Conservation (phyloP, 495 filamentous ascomycete genomes). For the Amphirosellinia nigrospora region DNA sequence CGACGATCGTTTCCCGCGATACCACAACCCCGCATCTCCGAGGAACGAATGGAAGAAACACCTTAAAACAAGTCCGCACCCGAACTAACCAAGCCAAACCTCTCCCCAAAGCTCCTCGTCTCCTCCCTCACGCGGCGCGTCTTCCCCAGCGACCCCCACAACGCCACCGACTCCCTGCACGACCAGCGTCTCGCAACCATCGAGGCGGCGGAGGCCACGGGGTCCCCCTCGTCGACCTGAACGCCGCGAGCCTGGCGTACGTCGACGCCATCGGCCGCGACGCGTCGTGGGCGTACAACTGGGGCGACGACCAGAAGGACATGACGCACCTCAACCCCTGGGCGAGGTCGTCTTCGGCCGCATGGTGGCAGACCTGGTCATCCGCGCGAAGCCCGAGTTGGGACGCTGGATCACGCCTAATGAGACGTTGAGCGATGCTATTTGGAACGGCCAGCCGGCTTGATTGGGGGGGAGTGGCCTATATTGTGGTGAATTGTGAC, state of each 20-base stretch:
- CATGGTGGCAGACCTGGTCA: slow-evolving; percentile 51
- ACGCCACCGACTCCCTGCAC: slow-evolving; percentile 49
- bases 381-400: slow-evolving; percentile 32
- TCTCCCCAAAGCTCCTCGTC: slow-evolving; percentile 33
- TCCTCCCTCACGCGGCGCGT: slow-evolving; percentile 54
- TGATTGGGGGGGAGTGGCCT: not conserved
- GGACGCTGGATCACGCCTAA: slow-evolving; percentile 39
- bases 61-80: not conserved
- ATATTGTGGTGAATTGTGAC: not conserved
- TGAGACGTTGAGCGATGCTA: slow-evolving; percentile 37
- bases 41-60: too few species aligned
- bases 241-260: slow-evolving; percentile 49
- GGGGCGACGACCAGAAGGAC: slow-evolving; percentile 41
- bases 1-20: not conserved
- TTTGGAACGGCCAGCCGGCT: slow-evolving; percentile 42
- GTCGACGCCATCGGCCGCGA: slow-evolving; percentile 52
- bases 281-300: slow-evolving; percentile 51
- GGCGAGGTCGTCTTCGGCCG: slow-evolving; percentile 54
- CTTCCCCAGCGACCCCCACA: slow-evolving; percentile 43
- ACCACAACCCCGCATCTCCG: not conserved
- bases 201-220: slow-evolving; percentile 41
- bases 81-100: not conserved
- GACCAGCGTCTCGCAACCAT: slow-evolving; percentile 48
- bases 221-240: slow-evolving; percentile 50
- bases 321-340: slow-evolving; percentile 54